Conservation (phyloP, 1,284 basidiomycete species). For the Paramarasmius palmivorus region DNA sequence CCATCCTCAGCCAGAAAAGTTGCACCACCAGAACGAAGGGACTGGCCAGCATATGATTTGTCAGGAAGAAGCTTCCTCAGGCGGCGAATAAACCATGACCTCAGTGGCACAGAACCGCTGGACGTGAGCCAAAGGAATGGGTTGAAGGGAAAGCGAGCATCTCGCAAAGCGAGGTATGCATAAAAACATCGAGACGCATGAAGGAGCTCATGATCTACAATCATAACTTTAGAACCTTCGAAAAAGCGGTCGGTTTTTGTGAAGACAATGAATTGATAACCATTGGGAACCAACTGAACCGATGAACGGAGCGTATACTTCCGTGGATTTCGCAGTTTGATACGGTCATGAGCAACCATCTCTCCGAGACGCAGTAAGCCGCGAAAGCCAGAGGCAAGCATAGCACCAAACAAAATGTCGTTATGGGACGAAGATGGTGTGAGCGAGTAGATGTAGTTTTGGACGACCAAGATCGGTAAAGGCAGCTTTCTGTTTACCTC, state of each 20-base stretch:
- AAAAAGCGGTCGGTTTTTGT: constrained; percentile 3
- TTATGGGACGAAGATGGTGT: constrained; percentile 7
- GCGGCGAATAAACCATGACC: constrained; percentile 20
- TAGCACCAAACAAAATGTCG: constrained; percentile 8
- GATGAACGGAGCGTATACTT: not conserved
- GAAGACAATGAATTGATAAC: not conserved
- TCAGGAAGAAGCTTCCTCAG: no score
- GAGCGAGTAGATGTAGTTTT: not conserved
- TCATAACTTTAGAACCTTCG: not conserved
- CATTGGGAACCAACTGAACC: not conserved
- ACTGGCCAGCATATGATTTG: constrained; percentile 4
- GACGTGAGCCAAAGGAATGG: constrained; percentile 15
- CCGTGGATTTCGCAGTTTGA: not conserved
- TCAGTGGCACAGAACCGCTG: constrained; percentile 17
- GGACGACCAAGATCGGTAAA: not conserved
- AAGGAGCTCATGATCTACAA: not conserved
- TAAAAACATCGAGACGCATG: not conserved
- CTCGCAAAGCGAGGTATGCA: constrained; percentile 12
- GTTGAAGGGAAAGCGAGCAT: constrained; percentile 13
- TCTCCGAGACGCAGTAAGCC: constrained; percentile 4
- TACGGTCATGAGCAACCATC: not conserved
- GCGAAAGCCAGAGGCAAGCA: constrained; percentile 1
- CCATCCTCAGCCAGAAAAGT: constrained; percentile 4
- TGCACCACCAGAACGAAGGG: constrained; percentile 5
- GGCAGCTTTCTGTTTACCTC: constrained; percentile 9